Evolutionary conservation across 2,329 filamentous ascomycete species (phyloP).

Genomic region (Hansfordia pulvinata): DNA sequence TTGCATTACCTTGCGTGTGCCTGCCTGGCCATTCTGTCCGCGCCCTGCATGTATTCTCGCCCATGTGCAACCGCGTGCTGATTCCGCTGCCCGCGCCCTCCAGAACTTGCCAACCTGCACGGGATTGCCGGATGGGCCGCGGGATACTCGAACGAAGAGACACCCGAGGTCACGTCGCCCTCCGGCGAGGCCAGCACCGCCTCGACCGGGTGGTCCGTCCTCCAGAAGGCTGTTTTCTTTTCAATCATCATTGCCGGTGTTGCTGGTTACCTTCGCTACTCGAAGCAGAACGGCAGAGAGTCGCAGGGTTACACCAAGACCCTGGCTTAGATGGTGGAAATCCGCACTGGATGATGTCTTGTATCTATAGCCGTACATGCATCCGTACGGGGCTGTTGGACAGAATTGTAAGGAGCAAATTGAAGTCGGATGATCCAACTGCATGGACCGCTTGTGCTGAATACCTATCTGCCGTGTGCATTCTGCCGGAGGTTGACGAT

Average conservation of each 20-base stretch:
- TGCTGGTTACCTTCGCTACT: conserved; percentile 28
- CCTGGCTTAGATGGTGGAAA: conserved; percentile 25
- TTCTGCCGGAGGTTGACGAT: too few relatives aligned
- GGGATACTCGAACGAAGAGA: conserved; percentile 20
- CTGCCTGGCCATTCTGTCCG: conserved; percentile 2
- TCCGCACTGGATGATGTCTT: too few relatives aligned
- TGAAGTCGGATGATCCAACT: too few relatives aligned
- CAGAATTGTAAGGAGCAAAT: too few relatives aligned
- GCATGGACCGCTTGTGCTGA: too few relatives aligned
- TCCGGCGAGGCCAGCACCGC: conserved; percentile 9
- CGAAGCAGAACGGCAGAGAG: conserved; percentile 16
- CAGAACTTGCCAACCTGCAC: conserved; percentile 17
- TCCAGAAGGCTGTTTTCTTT: conserved; percentile 38
- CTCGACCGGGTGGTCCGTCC: conserved; percentile 22
- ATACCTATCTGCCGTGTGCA: too few relatives aligned
- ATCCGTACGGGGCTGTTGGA: too few relatives aligned
- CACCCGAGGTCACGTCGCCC: conserved; percentile 10
- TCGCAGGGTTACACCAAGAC: conserved; percentile 29
- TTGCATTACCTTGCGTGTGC: too few relatives aligned
- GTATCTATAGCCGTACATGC: too few relatives aligned
- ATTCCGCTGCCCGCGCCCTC: conserved; percentile 14
- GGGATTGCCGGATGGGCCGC: conserved; percentile 22
- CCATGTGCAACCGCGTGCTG: conserved; percentile 16
- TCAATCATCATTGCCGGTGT: conserved; percentile 31
- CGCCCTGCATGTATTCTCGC: too few relatives aligned